Percentiles rank a stretch among this genome's conserved stretches.
Evolutionary conservation across 768 basidiomycete species (phyloP).

Genomic region (Lentinula raphanica): DNA sequence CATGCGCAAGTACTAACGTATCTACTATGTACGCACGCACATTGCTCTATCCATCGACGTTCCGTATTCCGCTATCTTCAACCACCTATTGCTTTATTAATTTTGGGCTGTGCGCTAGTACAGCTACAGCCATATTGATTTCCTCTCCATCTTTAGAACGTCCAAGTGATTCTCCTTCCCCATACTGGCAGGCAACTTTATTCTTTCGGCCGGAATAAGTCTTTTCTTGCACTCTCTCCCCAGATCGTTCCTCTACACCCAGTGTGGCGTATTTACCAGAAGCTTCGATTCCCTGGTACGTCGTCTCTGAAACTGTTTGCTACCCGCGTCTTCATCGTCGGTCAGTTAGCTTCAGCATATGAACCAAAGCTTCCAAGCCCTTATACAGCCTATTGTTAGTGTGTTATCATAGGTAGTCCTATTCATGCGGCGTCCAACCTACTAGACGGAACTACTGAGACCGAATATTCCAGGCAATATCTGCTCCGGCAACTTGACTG

Average conservation of each 20-base stretch:
- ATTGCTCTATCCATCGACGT: not conserved
- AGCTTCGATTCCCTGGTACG: not conserved
- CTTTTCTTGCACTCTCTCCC: not conserved
- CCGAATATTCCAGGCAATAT: not conserved
- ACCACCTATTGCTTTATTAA: not conserved
- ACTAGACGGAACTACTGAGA: not conserved
- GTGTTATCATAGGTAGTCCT: not conserved
- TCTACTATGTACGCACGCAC: not conserved
- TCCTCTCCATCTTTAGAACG: not conserved
- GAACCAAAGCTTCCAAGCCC: not conserved
- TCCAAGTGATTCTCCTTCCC: not conserved
- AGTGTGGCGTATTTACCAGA: not conserved
- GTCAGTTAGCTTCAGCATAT: not conserved
- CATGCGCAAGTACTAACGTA: too few relatives aligned
- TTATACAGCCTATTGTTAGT: not conserved
- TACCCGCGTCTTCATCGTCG: not conserved
- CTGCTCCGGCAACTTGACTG: not conserved
- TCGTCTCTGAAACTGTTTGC: not conserved
- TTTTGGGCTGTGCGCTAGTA: not conserved
- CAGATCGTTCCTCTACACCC: not conserved
- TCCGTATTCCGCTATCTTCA: not conserved
- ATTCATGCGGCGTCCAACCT: not conserved
- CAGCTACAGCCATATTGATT: not conserved
- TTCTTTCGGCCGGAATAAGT: not conserved
- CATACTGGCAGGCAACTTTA: not conserved